Evolutionary conservation across 1,284 basidiomycete genomes (phyloP), one percentile per base, ranked within the genome.

Genomic region (Tremellales sp.): DNA sequence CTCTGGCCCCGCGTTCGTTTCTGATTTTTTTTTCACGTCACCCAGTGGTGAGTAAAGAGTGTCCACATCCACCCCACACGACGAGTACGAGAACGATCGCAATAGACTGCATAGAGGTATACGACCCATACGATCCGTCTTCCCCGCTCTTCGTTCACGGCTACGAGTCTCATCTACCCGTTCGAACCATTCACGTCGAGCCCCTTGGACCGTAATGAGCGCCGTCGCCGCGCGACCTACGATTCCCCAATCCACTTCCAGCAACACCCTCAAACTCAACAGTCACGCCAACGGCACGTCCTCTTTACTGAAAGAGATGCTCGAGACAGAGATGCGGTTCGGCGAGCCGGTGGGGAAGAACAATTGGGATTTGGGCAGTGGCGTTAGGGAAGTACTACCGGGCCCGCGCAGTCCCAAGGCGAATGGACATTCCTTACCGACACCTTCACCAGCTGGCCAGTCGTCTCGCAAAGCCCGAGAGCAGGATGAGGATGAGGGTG

Each of bases 381-480:
- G 48, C 2, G 45, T 51, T 23, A 56, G 39, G 22, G 54, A 58
- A 37, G 60, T 64, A 4, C 22, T 51, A 10, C 41, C 45, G 24
- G 61, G 54, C 13, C 54, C 49, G 10, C 29, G 31, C 21, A 53
- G 51, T 45, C 57, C 61, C 15, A 54, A 54, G 19, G 19, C 44
- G 5, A 35, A 13, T n/a, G 33, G 31, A 49, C 17, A 33, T 17
- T 4, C 21, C 31, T 49, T 43, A 27, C 4, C 12, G 40, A 25
- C 37, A 17, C 25, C 7, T 39, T 39, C 29, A 19, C n/a, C n/a
- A n/a, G n/a, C n/a, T n/a, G n/a, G n/a, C n/a, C n/a, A n/a, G n/a
- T n/a, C n/a, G n/a, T n/a, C n/a, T n/a, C n/a, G n/a, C n/a, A n/a
- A n/a, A n/a, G n/a, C n/a, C n/a, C n/a, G n/a, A n/a, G n/a, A 44